phyloP scores from a whole-genome alignment of 257 asterid genomes.

The Solanum microdontum region DNA sequence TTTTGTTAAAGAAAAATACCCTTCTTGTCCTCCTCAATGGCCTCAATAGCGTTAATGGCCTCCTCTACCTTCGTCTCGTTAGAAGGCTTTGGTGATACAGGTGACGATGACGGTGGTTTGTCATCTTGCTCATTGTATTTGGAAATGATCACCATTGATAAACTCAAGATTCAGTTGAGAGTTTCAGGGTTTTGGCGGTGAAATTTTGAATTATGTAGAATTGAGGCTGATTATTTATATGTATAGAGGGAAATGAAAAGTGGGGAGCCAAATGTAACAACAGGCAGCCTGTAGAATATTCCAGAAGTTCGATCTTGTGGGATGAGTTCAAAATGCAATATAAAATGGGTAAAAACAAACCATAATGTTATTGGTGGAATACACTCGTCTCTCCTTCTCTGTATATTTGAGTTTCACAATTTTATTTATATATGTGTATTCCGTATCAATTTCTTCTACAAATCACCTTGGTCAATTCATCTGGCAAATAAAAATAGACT shows the following conservation, averaged over 20 bases:
- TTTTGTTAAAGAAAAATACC: constrained; percentile 15
- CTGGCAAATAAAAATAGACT: too few relatives aligned
- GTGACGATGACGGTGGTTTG: neutral
- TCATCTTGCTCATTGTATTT: neutral
- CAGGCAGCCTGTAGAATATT: neutral
- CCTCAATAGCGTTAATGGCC: too few relatives aligned
- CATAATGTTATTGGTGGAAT: too few relatives aligned
- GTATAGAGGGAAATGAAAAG: neutral
- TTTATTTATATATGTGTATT: too few relatives aligned
- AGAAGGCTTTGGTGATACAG: neutral
- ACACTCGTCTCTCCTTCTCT: too few relatives aligned
- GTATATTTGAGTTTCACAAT: too few relatives aligned
- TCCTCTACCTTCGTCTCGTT: neutral
- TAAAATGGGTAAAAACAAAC: neutral
- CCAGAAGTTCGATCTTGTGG: neutral
- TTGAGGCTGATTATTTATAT: neutral
- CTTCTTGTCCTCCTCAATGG: neutral
- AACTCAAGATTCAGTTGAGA: neutral
- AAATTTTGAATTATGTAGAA: neutral
- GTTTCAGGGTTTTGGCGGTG: neutral
- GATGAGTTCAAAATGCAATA: neutral
- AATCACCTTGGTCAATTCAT: too few relatives aligned
- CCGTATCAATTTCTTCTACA: too few relatives aligned
- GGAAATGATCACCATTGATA: neutral
- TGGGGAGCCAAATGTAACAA: neutral